Conservation (phyloP, 148 eudicot genomes). For the Fagopyrum homotropicum region DNA sequence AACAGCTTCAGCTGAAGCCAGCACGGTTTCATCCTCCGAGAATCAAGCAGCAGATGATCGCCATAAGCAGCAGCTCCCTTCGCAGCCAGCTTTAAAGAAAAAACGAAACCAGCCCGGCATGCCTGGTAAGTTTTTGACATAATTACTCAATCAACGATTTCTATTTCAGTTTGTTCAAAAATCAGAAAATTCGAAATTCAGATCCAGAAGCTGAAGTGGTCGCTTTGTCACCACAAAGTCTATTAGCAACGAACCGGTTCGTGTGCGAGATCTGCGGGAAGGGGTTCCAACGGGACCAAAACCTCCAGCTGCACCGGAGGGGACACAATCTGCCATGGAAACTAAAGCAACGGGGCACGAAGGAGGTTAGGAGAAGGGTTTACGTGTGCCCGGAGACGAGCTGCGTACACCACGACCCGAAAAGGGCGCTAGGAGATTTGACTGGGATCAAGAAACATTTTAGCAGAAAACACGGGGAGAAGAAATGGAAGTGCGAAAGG, state of each 20-base stretch:
- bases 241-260: slow-evolving; percentile 61
- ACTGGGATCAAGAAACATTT: slow-evolving; percentile 79
- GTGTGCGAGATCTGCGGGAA: slow-evolving; percentile 73
- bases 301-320: slow-evolving; percentile 62
- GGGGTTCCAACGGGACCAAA: slow-evolving; percentile 74
- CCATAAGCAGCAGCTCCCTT: background rate
- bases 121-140: slow-evolving; percentile 39
- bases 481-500: slow-evolving; percentile 70
- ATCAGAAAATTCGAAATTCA: slow-evolving; percentile 14
- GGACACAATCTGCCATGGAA: slow-evolving; percentile 85
- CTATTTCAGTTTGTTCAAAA: background rate
- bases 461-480: slow-evolving; percentile 77
- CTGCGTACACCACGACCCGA: slow-evolving; percentile 67
- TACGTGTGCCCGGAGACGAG: slow-evolving; percentile 58
- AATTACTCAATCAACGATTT: background rate
- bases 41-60: slow-evolving; percentile 13
- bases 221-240: slow-evolving; percentile 58
- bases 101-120: slow-evolving; percentile 66
- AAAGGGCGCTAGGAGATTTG: slow-evolving; percentile 61
- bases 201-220: slow-evolving; percentile 80
- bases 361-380: slow-evolving; percentile 43
- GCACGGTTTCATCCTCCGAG: slow-evolving; percentile 20
- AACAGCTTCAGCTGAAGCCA: slow-evolving; percentile 26
- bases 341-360: slow-evolving; percentile 42
- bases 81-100: slow-evolving; percentile 27